Base-by-base conservation (phyloP, 2,329 filamentous ascomycete genomes). In the Diplodia scrobiculata region DNA sequence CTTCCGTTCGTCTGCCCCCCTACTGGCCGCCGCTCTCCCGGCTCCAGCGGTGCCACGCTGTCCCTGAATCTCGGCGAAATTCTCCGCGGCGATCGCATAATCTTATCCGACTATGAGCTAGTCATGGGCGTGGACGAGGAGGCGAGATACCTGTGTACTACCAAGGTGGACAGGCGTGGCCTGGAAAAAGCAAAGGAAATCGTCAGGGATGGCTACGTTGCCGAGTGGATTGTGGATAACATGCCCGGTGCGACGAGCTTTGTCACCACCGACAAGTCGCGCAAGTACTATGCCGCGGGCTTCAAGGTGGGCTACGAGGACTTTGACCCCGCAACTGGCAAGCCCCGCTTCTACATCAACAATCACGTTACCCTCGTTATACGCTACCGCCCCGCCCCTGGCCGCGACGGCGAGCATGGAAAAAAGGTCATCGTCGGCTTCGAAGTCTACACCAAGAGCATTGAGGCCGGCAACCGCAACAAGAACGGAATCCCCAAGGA, bases 161-260 rank as follows among this genome's bases (percentile, higher is more conserved):
- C 84, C 60, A 83, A 89, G 65, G 81, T 95, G 17, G 84, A 85
- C 68, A 83, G 86, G 47, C 81, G 82, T 53, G 89, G 88, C 54
- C 77, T 96, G 67, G 83, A 84, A 71, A 85, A 87, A 74, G 89
- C 90, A 4, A 86, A 85, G 71, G 83, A 92, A 68, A 79, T 96
- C 72, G 88, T 96, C 47, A 85, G 84, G 68, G 86, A 92, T 63
- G 91, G 90, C 41, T 96, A 95, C 76, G 87, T 95, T n/a, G 88
- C 89, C 1, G 92, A 96, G 77, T 96, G 92, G 92, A 96, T 96
- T 70, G 90, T 95, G 69, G 92, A 97, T 77, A 96, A 96, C 72
- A 83, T 97, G 10, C 92, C 92, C 1, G 92, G 92, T 6, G 92
- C 92, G 41, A 96, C 92, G 9, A 93, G 89, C 76, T 96, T 96